Conservation (phyloP, 2,329 filamentous ascomycete genomes). For the Sphaerulina vaccinii region DNA sequence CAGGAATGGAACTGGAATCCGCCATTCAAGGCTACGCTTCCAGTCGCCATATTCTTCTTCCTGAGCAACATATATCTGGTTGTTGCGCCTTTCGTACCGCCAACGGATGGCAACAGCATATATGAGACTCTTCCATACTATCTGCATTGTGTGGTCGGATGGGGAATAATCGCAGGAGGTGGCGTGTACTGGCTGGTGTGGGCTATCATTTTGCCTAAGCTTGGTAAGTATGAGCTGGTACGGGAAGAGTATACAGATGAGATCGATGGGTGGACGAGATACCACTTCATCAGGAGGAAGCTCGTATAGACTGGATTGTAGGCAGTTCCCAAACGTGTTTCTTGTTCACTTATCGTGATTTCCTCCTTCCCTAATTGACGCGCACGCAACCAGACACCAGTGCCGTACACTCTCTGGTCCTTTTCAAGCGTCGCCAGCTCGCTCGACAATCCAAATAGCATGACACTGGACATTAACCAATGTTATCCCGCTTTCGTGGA, state of each 20-base stretch:
- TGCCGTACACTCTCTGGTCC: too few relatives aligned
- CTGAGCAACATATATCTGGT: constrained; percentile 55
- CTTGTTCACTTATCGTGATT: too few relatives aligned
- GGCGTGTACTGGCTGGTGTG: constrained; percentile 54
- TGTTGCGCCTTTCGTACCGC: constrained; percentile 53
- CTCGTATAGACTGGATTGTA: not conserved
- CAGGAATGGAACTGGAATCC: constrained; percentile 50
- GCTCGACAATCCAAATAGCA: too few relatives aligned
- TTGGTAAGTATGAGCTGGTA: constrained; percentile 41
- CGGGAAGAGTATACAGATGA: constrained; percentile 36
- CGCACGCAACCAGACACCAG: too few relatives aligned
- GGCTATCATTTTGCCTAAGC: constrained; percentile 49
- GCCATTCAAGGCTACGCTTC: constrained; percentile 51
- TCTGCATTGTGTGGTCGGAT: constrained; percentile 54
- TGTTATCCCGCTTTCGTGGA: too few relatives aligned
- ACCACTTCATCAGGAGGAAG: constrained; percentile 35
- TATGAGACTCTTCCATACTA: constrained; percentile 55
- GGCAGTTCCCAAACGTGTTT: not conserved
- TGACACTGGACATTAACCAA: too few relatives aligned
- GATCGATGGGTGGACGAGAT: constrained; percentile 43
- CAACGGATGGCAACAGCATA: constrained; percentile 49
- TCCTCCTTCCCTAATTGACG: too few relatives aligned
- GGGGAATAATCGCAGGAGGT: constrained; percentile 50
- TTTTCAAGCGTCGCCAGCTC: too few relatives aligned
- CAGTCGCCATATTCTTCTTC: constrained; percentile 53